Conservation (phyloP, 106 monocot species). For the Acorus calamus region DNA sequence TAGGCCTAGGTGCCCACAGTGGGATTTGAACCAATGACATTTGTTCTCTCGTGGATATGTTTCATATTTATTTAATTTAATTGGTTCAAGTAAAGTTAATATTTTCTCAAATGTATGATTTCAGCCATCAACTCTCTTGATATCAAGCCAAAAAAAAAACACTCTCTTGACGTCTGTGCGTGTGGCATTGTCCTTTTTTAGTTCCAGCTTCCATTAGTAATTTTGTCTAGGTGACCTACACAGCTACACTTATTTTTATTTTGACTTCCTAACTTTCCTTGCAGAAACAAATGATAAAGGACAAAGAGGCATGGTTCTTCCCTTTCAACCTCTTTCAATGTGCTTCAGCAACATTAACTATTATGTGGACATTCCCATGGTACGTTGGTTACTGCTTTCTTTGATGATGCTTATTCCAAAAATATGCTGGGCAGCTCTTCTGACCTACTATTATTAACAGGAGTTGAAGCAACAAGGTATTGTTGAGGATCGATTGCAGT, state of each 20-base stretch:
- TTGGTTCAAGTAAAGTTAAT: too few species aligned
- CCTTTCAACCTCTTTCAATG: constrained; percentile 95
- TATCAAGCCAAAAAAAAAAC: too few species aligned
- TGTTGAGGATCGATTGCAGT: constrained; percentile 72
- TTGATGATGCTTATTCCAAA: constrained; percentile 1
- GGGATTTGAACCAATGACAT: too few species aligned
- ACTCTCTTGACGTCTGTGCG: too few species aligned
- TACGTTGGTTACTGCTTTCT: constrained; percentile 23
- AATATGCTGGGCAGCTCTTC: constrained; percentile 25
- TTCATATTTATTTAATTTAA: background rate
- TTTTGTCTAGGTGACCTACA: too few species aligned
- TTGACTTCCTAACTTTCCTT: background rate
- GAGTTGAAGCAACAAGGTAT: constrained; percentile 86
- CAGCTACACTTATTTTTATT: constrained; percentile 1
- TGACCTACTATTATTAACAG: constrained; percentile 52
- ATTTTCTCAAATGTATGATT: too few species aligned
- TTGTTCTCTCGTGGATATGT: background rate
- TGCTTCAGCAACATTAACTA: constrained; percentile 92
- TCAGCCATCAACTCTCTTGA: too few species aligned
- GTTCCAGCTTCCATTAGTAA: too few species aligned
- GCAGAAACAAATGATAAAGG: constrained; percentile 54
- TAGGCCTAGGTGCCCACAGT: too few species aligned
- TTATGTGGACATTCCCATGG: constrained; percentile 86
- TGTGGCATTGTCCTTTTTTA: too few species aligned
- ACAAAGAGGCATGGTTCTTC: constrained; percentile 94